These are phyloP conservation scores for Eucalyptus microcorys DNA, from an alignment of 345 rosid species.

Conservation along the genomic window DNA sequence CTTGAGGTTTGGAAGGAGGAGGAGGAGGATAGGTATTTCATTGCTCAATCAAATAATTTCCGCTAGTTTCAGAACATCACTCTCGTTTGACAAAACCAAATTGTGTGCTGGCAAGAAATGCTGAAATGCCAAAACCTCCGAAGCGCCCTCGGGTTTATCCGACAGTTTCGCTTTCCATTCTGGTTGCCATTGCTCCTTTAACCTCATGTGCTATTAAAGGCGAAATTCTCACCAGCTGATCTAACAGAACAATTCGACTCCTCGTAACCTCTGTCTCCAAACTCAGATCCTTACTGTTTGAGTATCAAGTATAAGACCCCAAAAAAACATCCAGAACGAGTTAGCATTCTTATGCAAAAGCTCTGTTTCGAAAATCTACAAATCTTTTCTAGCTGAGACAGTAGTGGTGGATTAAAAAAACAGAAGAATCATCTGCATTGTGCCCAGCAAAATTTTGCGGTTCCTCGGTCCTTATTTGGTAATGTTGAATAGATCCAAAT, in stretches of 20 bases:
- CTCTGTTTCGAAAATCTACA: background rate
- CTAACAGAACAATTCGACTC: slow-evolving; percentile 21
- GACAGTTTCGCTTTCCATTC: slow-evolving; percentile 21
- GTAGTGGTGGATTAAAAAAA: background rate
- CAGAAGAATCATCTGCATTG: background rate
- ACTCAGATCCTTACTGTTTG: background rate
- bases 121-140: slow-evolving; percentile 22
- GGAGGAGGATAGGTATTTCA: background rate
- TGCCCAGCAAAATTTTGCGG: slow-evolving; percentile 13
- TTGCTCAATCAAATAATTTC: background rate
- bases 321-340: slow-evolving; percentile 34
- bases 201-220: slow-evolving; percentile 5
- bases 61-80: slow-evolving; percentile 5
- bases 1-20: background rate
- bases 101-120: slow-evolving; percentile 19
- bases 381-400: background rate
- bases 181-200: slow-evolving; percentile 12
- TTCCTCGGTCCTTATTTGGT: background rate
- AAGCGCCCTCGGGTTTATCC: background rate
- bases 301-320: slow-evolving; percentile 11
- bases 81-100: slow-evolving; percentile 8
- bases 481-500: background rate
- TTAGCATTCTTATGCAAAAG: slow-evolving; percentile 6
- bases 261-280: slow-evolving; percentile 5
- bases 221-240: slow-evolving; percentile 19